Evolutionary conservation across 306 rosid species (phyloP), one percentile per base, ranked within the genome.

Genomic region (Luffa aegyptiaca): DNA sequence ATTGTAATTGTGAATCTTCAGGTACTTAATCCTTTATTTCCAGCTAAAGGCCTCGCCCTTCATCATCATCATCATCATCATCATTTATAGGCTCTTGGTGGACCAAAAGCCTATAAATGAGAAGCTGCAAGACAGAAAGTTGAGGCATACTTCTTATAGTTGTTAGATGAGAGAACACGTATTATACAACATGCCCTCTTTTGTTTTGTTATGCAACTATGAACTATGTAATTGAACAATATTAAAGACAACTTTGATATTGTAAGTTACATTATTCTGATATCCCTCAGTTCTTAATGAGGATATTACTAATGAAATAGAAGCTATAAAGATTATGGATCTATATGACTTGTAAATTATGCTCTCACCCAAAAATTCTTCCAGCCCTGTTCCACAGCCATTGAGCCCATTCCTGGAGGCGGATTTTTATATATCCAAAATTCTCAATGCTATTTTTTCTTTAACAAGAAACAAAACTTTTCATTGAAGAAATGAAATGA

Each of bases 1-100:
- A 91, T 95, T 82, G 90, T 95, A 53, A 93, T 95, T 77, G 97
- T 95, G 83, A 93, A 95, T 86, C 99, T 95, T 82, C 99, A 95
- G 96, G 99, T 95, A 80, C 41, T 13, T 11, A 17, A 2, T 76
- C 66, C 45, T 57, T 56, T 59, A 53, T 36, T 76, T 76, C 36
- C 46, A 56, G 53, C 46, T 8, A 53, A 76, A 33, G 48, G 11
- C 35, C 58, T 72, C 48, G n/a, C 12, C 4, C n/a, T n/a, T 31
- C 45, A 26, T 21, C 7, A 9, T 2, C 42, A 10, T 42, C 21
- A 31, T 65, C 6, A 21, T 45, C 14, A 62, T 62, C 17, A 63
- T 63, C 39, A 6, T 5, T 8, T 26, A 26, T 26, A 26, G 31
- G 31, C 41, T 64, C 71, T 36, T 64, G 71, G 21, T 69, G 53